phyloP scores from a whole-genome alignment of 2,329 filamentous ascomycete genomes.

The Aspergillus ochraceus region DNA sequence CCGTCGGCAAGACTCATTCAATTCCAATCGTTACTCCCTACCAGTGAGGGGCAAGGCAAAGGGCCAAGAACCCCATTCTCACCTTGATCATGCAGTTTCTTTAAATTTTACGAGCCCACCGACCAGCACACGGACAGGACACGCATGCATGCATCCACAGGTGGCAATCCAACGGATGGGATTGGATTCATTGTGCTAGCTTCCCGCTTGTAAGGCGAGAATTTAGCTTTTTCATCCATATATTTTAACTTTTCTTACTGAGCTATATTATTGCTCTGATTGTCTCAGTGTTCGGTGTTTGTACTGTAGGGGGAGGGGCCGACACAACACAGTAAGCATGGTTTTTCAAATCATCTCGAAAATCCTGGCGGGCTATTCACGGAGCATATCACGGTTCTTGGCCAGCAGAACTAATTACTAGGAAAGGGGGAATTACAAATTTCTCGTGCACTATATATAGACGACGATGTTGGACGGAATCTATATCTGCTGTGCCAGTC shows the following conservation, averaged over 20 bases:
- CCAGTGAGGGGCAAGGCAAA: too few relatives aligned
- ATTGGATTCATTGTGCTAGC: slow-evolving; percentile 1
- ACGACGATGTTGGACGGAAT: background rate
- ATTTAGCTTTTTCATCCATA: background rate
- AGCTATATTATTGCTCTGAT: background rate
- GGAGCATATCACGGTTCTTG: background rate
- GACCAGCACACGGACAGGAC: slow-evolving; percentile 13
- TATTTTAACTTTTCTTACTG: background rate
- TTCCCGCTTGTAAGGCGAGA: slow-evolving; percentile 9
- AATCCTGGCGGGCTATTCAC: background rate
- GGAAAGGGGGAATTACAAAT: background rate
- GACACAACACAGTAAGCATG: too few relatives aligned
- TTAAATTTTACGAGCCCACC: slow-evolving; percentile 12
- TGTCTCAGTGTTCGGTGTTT: background rate
- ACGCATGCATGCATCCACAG: slow-evolving; percentile 18
- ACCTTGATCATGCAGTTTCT: background rate
- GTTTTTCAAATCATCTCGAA: too few relatives aligned
- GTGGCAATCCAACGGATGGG: slow-evolving; percentile 18
- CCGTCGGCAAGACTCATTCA: background rate
- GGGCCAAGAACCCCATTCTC: too few relatives aligned
- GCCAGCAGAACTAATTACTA: background rate
- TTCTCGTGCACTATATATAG: slow-evolving; percentile 6
- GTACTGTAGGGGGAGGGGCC: too few relatives aligned
- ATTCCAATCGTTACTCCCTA: too few relatives aligned
- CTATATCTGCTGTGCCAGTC: slow-evolving; percentile 1